Conservation (phyloP, 148 eudicot species). For the Hydrangea macrophylla region DNA sequence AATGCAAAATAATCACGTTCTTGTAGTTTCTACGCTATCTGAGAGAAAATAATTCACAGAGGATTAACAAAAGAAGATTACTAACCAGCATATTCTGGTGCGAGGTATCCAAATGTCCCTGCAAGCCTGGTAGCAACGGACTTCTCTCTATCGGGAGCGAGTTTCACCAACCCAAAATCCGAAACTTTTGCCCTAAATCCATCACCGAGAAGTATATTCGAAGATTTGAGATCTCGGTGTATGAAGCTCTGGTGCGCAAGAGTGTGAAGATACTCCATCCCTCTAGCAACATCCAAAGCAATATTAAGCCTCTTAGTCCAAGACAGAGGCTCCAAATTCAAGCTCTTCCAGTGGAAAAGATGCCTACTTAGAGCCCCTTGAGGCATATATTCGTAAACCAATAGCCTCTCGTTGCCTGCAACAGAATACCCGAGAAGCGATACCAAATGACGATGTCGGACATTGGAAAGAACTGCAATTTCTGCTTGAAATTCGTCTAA, state of each 20-base stretch:
- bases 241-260: constrained; percentile 72
- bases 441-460: constrained; percentile 68
- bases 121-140: constrained; percentile 76
- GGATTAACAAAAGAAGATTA: neutral
- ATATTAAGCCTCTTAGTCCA: constrained; percentile 59
- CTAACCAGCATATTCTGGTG: constrained; percentile 86
- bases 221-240: constrained; percentile 73
- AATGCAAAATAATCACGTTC: neutral
- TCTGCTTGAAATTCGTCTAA: constrained; percentile 71
- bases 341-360: constrained; percentile 56
- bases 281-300: constrained; percentile 78
- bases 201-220: constrained; percentile 67
- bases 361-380: constrained; percentile 68
- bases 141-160: constrained; percentile 64
- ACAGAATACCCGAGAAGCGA: constrained; percentile 58
- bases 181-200: constrained; percentile 71
- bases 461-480: constrained; percentile 68
- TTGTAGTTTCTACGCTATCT: neutral
- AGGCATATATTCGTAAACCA: constrained; percentile 78
- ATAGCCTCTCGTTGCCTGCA: constrained; percentile 64
- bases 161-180: constrained; percentile 78
- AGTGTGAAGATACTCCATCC: constrained; percentile 70
- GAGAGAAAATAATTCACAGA: neutral
- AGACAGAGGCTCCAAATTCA: constrained; percentile 52
- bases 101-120: constrained; percentile 82